Percentiles rank a stretch among this genome's conserved stretches.
phyloP scores from a whole-genome alignment of 2,329 filamentous ascomycete species.

The Tolypocladium endophyticum region DNA sequence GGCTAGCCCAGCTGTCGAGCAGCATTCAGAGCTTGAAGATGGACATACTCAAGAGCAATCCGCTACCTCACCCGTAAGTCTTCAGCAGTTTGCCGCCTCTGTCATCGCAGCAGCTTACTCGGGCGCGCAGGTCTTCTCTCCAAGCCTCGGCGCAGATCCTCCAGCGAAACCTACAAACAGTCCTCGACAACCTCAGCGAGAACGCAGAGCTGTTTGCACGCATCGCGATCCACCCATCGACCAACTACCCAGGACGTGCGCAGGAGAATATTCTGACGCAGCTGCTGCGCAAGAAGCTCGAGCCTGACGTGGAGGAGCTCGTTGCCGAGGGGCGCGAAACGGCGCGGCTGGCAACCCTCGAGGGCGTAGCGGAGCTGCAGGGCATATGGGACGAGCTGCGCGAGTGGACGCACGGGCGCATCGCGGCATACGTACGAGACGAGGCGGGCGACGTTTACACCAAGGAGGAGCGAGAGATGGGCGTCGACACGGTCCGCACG shows the following conservation, averaged over 20 bases:
- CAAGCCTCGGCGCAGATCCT: slow-evolving; percentile 64
- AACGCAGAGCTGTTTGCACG: slow-evolving; percentile 58
- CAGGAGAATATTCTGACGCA: slow-evolving; percentile 56
- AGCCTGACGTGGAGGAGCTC: slow-evolving; percentile 65
- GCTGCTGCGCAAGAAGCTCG: slow-evolving; percentile 73
- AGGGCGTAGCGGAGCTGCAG: slow-evolving; percentile 33
- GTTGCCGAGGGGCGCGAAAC: slow-evolving; percentile 52
- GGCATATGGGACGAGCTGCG: slow-evolving; percentile 45
- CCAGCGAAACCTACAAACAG: slow-evolving; percentile 55
- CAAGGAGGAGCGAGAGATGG: slow-evolving; percentile 54
- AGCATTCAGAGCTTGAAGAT: slow-evolving; percentile 55
- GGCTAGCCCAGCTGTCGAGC: slow-evolving; percentile 57
- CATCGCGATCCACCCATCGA: slow-evolving; percentile 64
- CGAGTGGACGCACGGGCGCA: slow-evolving; percentile 28
- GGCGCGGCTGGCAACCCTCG: slow-evolving; percentile 28
- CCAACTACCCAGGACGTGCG: slow-evolving; percentile 61
- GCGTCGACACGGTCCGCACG: slow-evolving; percentile 60
- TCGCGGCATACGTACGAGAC: slow-evolving; percentile 30
- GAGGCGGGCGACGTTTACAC: slow-evolving; percentile 56
- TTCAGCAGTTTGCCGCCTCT: background rate
- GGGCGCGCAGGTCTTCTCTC: slow-evolving; percentile 49
- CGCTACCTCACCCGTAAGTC: slow-evolving; percentile 55
- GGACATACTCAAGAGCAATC: slow-evolving; percentile 51
- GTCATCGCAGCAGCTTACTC: background rate
- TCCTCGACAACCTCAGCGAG: slow-evolving; percentile 54